A percentile compares a stretch with the other conserved stretches of the same genome.
These are phyloP conservation scores for Podila epigama DNA, from an alignment of 192 early-diverging fungal genomes.

Conservation along the genomic window DNA sequence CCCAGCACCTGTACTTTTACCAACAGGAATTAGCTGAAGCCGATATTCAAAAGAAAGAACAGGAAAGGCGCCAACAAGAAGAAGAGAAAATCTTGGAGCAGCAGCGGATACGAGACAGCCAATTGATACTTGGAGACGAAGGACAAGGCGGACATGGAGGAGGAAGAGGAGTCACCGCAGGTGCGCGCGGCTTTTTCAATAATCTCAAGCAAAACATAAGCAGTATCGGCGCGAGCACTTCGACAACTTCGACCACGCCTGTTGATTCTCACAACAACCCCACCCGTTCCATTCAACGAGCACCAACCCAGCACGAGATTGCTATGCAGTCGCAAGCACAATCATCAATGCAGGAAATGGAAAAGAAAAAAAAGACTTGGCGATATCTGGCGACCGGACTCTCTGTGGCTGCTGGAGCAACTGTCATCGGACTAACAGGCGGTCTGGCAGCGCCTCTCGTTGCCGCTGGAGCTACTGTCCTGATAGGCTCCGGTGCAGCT, in stretches of 20 bases:
- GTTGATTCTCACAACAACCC: too few relatives aligned
- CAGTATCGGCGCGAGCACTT: background rate
- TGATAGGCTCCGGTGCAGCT: slow-evolving; percentile 57
- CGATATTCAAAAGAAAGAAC: slow-evolving; percentile 12
- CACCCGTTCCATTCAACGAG: background rate
- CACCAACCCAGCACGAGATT: slow-evolving; percentile 37
- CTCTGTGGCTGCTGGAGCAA: slow-evolving; percentile 60
- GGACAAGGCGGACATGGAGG: background rate
- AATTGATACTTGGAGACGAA: background rate
- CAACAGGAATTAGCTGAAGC: slow-evolving; percentile 46
- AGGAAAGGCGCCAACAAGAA: slow-evolving; percentile 6
- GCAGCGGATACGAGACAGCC: slow-evolving; percentile 1
- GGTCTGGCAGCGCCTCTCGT: slow-evolving; percentile 63
- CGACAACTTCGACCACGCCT: too few relatives aligned
- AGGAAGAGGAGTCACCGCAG: background rate
- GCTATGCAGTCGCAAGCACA: slow-evolving; percentile 45
- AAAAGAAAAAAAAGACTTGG: slow-evolving; percentile 56
- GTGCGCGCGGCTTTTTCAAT: slow-evolving; percentile 26
- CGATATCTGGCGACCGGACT: slow-evolving; percentile 62
- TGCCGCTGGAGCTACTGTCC: slow-evolving; percentile 53
- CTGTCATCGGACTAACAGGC: slow-evolving; percentile 60
- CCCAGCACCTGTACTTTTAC: slow-evolving; percentile 63
- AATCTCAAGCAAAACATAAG: slow-evolving; percentile 11
- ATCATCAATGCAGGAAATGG: slow-evolving; percentile 52
- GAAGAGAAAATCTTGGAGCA: slow-evolving; percentile 16